Evolutionary conservation across 768 basidiomycete species (phyloP).

Genomic region (Cytidiella melzeri): DNA sequence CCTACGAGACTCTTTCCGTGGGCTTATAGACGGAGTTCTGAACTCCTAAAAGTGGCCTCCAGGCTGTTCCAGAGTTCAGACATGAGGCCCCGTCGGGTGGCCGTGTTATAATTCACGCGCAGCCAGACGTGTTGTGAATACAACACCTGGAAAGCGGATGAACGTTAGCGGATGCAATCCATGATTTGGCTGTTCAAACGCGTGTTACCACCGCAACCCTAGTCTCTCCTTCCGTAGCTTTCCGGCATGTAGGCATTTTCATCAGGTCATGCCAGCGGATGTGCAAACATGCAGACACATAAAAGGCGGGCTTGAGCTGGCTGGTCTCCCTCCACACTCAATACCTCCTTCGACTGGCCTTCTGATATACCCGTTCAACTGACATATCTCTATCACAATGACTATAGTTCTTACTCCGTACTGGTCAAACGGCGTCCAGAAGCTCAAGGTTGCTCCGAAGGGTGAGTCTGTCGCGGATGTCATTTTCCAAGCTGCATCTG

Average conservation of each 20-base stretch:
- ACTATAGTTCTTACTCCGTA: slow-evolving; percentile 56
- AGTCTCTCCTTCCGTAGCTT: not conserved
- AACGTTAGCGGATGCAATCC: not conserved
- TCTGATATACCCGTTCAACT: not conserved
- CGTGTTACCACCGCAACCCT: not conserved
- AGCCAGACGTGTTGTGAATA: too few relatives aligned
- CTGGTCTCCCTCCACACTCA: not conserved
- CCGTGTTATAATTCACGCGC: not conserved
- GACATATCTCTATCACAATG: slow-evolving; percentile 21
- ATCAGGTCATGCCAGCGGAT: not conserved
- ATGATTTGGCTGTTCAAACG: not conserved
- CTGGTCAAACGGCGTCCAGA: slow-evolving; percentile 65
- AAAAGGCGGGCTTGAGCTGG: not conserved
- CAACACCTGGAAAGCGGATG: not conserved
- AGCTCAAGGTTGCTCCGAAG: slow-evolving; percentile 53
- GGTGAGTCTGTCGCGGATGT: slow-evolving; percentile 33
- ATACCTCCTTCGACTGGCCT: not conserved
- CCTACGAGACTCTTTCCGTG: not conserved
- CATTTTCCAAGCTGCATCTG: slow-evolving; percentile 1
- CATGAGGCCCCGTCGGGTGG: not conserved
- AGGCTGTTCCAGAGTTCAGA: not conserved
- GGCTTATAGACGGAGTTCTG: not conserved
- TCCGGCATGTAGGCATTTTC: not conserved
- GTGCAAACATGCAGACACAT: not conserved
- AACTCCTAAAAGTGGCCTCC: not conserved